Base-by-base conservation (phyloP, 2,329 filamentous ascomycete genomes). In the Thielaviopsis cerberus region DNA sequence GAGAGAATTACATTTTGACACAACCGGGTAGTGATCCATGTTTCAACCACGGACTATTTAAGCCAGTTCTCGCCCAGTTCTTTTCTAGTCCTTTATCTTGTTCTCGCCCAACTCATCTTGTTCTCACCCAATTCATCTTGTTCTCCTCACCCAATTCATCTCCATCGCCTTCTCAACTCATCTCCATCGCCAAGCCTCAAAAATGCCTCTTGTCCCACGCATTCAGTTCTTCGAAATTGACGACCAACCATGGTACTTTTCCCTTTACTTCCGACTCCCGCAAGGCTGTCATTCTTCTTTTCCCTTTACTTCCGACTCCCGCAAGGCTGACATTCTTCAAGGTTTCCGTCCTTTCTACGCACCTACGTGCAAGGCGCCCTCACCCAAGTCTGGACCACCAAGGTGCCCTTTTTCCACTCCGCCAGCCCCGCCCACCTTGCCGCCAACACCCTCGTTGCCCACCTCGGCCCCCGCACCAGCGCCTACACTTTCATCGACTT, bases 401-500 rank as follows among this genome's bases (percentile, higher is more conserved):
- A 72, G 48, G 68, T 83, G 20, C 82, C 82, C 3, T 30, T 79
- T 34, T 63, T 85, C 4, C 81, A 85, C 64, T 66, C 69, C 26
- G 68, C 69, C 55, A 77, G 80, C 8, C 79, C 83, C 1, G 81
- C 82, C 20, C 70, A 74, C n/a, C 66, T 82, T 50, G 81, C 80
- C n/a, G 78, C 82, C 53, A 68, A 72, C 51, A 69, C 79, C 22
- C 74, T 88, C 52, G 71, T 74, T 45, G 69, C 68, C 23, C 70
- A 76, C 50, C 73, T 84, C 15, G 73, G 74, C 37, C 61, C 65
- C 4, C 65, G 71, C 25, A 70, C 79, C 1, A 69, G 73, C 20
- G 68, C 72, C 1, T 81, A 84, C 67, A 80, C 77, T 20, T 81
- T 85, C 63, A 76, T 89, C 61, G 86, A 90, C 70, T 86, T 88